Percentiles rank a stretch among this genome's conserved stretches.
These are phyloP conservation scores for Hysterangium stoloniferum DNA, from an alignment of 768 basidiomycete species.

Conservation along the genomic window DNA sequence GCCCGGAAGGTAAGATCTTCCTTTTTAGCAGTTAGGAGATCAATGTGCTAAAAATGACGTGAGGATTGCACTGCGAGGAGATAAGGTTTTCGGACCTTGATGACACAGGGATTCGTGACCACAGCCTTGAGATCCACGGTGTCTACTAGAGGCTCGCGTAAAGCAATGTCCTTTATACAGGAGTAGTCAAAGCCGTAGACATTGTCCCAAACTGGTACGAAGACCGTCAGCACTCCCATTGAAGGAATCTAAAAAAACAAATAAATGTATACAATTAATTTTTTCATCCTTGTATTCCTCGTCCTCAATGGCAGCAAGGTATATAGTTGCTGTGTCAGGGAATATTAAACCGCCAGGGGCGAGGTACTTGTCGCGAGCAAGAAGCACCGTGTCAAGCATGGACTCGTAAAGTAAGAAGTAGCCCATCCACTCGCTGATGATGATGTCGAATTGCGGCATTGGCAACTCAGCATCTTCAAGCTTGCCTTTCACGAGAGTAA, in stretches of 20 bases:
- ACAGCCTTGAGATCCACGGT: slow-evolving; percentile 97
- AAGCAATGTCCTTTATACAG: slow-evolving; percentile 97
- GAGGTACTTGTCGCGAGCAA: slow-evolving; percentile 95
- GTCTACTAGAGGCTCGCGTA: slow-evolving; percentile 94
- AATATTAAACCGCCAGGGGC: slow-evolving; percentile 88
- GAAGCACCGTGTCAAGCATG: slow-evolving; percentile 97
- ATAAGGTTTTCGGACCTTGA: slow-evolving; percentile 42
- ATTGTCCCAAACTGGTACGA: slow-evolving; percentile 89
- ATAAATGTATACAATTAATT: slow-evolving; percentile 78
- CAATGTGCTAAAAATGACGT: slow-evolving; percentile 56
- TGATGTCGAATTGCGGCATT: slow-evolving; percentile 91
- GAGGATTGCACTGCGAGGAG: background rate
- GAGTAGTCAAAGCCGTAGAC: slow-evolving; percentile 99
- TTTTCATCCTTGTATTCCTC: slow-evolving; percentile 99
- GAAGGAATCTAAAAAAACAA: background rate
- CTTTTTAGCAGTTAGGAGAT: slow-evolving; percentile 87
- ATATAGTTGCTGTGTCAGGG: slow-evolving; percentile 89
- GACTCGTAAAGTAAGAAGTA: slow-evolving; percentile 99
- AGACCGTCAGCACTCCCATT: slow-evolving; percentile 5
- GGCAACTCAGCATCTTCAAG: slow-evolving; percentile 90
- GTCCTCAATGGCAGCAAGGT: slow-evolving; percentile 96
- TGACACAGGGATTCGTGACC: slow-evolving; percentile 82
- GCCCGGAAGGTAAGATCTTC: slow-evolving; percentile 86
- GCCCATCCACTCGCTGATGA: slow-evolving; percentile 99
- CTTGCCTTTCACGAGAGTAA: slow-evolving; percentile 96